Conservation (phyloP, 75 land plant genomes). For the Pinus albicaulis region DNA sequence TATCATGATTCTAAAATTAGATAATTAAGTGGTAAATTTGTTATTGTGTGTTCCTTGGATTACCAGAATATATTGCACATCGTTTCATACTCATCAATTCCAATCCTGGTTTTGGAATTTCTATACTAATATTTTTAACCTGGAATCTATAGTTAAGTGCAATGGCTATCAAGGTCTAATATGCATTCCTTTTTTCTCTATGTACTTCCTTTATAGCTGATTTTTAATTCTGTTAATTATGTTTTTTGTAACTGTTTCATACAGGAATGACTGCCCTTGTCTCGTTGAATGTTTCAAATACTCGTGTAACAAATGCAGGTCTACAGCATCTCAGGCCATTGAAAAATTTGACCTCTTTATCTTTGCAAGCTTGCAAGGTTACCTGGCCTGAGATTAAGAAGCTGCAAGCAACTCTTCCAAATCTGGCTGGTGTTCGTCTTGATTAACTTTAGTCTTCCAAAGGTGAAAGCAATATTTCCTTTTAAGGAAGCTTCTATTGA, state of each 20-base stretch:
- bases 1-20: not conserved
- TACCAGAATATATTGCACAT: not conserved
- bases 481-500: too few relatives aligned
- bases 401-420: slow-evolving; percentile 78
- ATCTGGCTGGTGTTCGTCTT: slow-evolving; percentile 23
- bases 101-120: not conserved
- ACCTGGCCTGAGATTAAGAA: slow-evolving; percentile 74
- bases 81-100: not conserved
- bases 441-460: too few relatives aligned
- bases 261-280: slow-evolving; percentile 85
- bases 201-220: not conserved
- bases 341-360: slow-evolving; percentile 75
- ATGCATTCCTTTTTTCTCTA: not conserved
- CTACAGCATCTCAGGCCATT: slow-evolving; percentile 73
- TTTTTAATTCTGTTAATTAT: not conserved
- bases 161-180: not conserved
- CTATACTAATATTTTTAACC: not conserved
- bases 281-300: slow-evolving; percentile 86
- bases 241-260: slow-evolving; percentile 1
- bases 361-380: slow-evolving; percentile 91
- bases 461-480: too few relatives aligned
- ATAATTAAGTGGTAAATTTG: too few relatives aligned
- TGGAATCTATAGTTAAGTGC: not conserved
- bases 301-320: slow-evolving; percentile 77
- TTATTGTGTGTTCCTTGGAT: not conserved